Base-by-base conservation (phyloP, 352 stramenopile genomes). In the Phytophthora melonis region DNA sequence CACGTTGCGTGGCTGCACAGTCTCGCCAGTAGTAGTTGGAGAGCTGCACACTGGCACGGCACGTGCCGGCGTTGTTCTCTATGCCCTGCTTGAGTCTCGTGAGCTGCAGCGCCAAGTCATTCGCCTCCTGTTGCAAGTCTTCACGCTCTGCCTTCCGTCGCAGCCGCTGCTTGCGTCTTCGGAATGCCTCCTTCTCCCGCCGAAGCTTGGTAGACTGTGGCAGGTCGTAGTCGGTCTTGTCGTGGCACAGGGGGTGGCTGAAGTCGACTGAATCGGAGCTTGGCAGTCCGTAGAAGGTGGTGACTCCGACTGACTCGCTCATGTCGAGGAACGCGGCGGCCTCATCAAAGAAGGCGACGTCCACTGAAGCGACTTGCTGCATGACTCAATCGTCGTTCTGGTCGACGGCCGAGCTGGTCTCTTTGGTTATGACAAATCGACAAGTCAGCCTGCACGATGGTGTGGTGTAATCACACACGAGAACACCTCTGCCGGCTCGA, bases 21-120 rank as follows among this genome's bases (percentile, higher is more conserved):
- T 64, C 62, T 60, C 52, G 34, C 62, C 68, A 71, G 47, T 52
- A 52, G 16, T 52, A 52, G 16, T 52, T 52, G 16, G 43, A 52
- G 7, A 52, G 18, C 43, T 52, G 43, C 16, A 52, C n/a, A 11
- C 43, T 52, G 16, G 16, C 43, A 5, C 16, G 43, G 0, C 43
- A 23, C 3, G 43, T 52, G 13, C 43, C 43, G 7, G 43, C 43
- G n/a, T 52, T 52, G 43, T 16, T 52, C 43, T 52, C 43, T 16
- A 25, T 25, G 43, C 16, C 43, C 23, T 52, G 43, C n/a, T 52
- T 52, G 16, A 52, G 43, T 23, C 43, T 52, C 43, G 23, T 21
- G 13, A 52, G 16, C 43, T 52, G 43, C 43, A 10, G n/a, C 9
- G 16, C 7, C 18, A 52, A 21, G 13, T 52, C 43, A 16, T 10